These are phyloP conservation scores for Viola pubescens DNA, from an alignment of 441 rosid genomes.

Conservation along the genomic window DNA sequence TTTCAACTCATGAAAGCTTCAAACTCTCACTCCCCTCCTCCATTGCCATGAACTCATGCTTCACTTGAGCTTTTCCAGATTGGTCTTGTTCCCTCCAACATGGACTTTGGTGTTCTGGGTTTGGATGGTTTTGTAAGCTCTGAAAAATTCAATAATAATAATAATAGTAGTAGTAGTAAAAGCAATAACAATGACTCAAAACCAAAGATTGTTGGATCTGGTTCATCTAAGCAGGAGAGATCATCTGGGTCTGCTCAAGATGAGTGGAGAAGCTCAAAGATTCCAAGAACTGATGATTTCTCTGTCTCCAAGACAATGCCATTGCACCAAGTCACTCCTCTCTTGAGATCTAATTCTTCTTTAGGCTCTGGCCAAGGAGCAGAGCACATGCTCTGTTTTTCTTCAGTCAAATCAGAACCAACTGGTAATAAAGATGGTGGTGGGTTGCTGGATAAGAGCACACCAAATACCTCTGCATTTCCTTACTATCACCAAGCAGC, in stretches of 20 bases:
- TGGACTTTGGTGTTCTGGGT: slow-evolving; percentile 53
- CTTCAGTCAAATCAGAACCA: slow-evolving; percentile 42
- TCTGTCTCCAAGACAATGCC: slow-evolving; percentile 34
- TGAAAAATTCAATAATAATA: slow-evolving; percentile 13
- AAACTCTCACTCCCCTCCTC: slow-evolving; percentile 11
- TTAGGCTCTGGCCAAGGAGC: slow-evolving; percentile 25
- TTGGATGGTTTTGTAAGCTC: slow-evolving; percentile 37
- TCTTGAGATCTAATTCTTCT: slow-evolving; percentile 43
- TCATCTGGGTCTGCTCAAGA: slow-evolving; percentile 47
- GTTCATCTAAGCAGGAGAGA: slow-evolving; percentile 40
- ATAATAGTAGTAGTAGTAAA: slow-evolving; percentile 23
- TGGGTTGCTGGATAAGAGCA: slow-evolving; percentile 29
- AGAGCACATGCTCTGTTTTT: slow-evolving; percentile 62
- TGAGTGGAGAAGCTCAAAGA: slow-evolving; percentile 39
- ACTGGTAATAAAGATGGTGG: slow-evolving; percentile 22
- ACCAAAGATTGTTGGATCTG: slow-evolving; percentile 36
- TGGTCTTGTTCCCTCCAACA: slow-evolving; percentile 14
- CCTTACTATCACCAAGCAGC: slow-evolving; percentile 25
- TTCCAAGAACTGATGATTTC: slow-evolving; percentile 31
- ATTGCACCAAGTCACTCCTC: slow-evolving; percentile 37
- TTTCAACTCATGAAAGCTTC: slow-evolving; percentile 23
- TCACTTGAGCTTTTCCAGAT: slow-evolving; percentile 28
- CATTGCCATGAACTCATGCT: slow-evolving; percentile 30
- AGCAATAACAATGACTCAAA: slow-evolving; percentile 24
- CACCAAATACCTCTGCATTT: slow-evolving; percentile 27